phyloP scores from a whole-genome alignment of 73 alveolate genomes.

The Paramecium pentaurelia region DNA sequence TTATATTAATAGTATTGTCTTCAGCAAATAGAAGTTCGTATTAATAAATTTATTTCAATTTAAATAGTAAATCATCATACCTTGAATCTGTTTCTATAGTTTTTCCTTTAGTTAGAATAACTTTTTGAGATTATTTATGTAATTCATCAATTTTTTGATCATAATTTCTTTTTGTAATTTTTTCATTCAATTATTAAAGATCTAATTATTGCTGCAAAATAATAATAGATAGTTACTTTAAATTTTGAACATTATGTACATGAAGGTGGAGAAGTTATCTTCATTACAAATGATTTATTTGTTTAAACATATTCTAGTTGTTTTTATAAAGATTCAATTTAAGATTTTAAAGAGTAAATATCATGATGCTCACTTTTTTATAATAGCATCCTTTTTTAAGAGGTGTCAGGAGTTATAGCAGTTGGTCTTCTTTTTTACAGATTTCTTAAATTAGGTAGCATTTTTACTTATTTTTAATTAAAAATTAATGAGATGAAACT shows the following conservation, averaged over 20 bases:
- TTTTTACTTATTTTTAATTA: neutral
- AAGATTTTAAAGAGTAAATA: neutral
- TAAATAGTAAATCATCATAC: neutral
- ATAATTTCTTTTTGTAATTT: neutral
- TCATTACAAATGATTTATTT: slow-evolving; percentile 43
- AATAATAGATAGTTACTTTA: neutral
- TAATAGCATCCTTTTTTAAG: neutral
- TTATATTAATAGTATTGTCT: neutral
- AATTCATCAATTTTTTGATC: slow-evolving; percentile 1
- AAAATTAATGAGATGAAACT: neutral
- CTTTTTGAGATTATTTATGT: neutral
- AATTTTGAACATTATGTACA: neutral
- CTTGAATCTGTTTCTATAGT: neutral
- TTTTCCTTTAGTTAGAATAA: neutral
- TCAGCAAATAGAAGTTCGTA: neutral
- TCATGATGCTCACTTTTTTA: neutral
- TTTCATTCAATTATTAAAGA: neutral
- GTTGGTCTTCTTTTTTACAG: neutral
- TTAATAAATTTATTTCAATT: neutral
- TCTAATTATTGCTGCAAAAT: neutral
- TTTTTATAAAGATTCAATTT: slow-evolving; percentile 11
- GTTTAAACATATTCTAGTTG: neutral
- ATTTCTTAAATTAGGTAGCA: slow-evolving; percentile 2
- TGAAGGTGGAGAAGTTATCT: neutral
- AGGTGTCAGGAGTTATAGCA: neutral